Conservation (phyloP, 1,139 yeast species). For the Nakaseomyces glabratus region DNA sequence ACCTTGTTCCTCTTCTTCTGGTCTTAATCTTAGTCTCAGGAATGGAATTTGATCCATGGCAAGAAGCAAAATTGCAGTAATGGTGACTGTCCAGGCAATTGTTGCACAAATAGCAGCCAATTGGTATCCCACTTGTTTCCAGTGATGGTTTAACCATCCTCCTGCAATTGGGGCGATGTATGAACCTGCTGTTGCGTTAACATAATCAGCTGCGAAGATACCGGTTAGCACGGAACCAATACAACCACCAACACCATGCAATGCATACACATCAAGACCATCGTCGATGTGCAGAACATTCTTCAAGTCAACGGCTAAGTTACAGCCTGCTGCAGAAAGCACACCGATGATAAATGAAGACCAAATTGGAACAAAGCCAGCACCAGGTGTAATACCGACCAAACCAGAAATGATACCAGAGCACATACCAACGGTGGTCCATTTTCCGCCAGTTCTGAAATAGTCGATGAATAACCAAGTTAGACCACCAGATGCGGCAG, state of each 20-base stretch:
- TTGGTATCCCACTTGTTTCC: constrained; percentile 84
- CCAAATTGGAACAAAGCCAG: constrained; percentile 91
- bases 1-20: constrained; percentile 85
- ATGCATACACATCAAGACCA: constrained; percentile 89
- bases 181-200: constrained; percentile 64
- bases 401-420: constrained; percentile 90
- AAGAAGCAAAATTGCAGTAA: constrained; percentile 63
- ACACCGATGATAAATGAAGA: constrained; percentile 78
- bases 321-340: constrained; percentile 69
- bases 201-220: constrained; percentile 86
- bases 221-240: constrained; percentile 81
- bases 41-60: constrained; percentile 74
- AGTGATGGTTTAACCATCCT: constrained; percentile 94
- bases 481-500: constrained; percentile 86
- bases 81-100: constrained; percentile 70
- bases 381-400: constrained; percentile 95
- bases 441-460: constrained; percentile 78
- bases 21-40: constrained; percentile 73
- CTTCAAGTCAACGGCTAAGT: constrained; percentile 79
- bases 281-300: constrained; percentile 70
- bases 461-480: constrained; percentile 91
- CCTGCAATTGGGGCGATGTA: constrained; percentile 59
- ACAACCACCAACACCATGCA: constrained; percentile 92
- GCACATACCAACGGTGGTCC: constrained; percentile 94
- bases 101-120: constrained; percentile 74